A percentile compares a stretch with the other conserved stretches of the same genome.
Evolutionary conservation across 345 rosid species (phyloP).

Genomic region (Corymbia maculata): DNA sequence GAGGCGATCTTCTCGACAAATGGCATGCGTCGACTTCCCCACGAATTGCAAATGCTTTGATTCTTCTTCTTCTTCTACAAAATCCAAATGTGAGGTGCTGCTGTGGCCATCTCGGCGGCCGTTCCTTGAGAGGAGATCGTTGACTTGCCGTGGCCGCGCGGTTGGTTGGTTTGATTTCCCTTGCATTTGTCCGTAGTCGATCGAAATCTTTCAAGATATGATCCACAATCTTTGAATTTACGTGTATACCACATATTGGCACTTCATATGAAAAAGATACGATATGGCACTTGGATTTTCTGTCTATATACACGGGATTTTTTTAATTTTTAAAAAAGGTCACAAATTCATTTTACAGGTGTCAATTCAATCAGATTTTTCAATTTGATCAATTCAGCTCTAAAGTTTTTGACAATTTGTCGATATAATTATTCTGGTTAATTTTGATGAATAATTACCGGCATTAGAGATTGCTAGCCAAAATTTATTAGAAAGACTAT

Average conservation of each 20-base stretch:
- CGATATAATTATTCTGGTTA: too few relatives aligned
- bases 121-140: not conserved
- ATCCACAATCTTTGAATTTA: not conserved
- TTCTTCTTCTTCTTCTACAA: not conserved
- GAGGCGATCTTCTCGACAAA: too few relatives aligned
- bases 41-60: not conserved
- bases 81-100: not conserved
- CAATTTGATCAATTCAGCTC: not conserved
- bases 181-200: not conserved
- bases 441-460: too few relatives aligned
- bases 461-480: accelerated
- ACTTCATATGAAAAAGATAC: too few relatives aligned
- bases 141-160: not conserved
- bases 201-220: not conserved
- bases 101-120: not conserved
- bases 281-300: not conserved
- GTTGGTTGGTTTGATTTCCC: not conserved
- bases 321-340: not conserved
- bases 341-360: not conserved
- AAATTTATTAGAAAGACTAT: not conserved
- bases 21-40: too few relatives aligned
- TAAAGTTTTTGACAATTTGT: not conserved
- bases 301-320: not conserved
- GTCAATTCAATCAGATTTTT: not conserved
- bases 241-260: not conserved